These are phyloP conservation scores for Cercospora berteroae DNA, from an alignment of 2,329 filamentous ascomycete genomes.

Conservation along the genomic window DNA sequence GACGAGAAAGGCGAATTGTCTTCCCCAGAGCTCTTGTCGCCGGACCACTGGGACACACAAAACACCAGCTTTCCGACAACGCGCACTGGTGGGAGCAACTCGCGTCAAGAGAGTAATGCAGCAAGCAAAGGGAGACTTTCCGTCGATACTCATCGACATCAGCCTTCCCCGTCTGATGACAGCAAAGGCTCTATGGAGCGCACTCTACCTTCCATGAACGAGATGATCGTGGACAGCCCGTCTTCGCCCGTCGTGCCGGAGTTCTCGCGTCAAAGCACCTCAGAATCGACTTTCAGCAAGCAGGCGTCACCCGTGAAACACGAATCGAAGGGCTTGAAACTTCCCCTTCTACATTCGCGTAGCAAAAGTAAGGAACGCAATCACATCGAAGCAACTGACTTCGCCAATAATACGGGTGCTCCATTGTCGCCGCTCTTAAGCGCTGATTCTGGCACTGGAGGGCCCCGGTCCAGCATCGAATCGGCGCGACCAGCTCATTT, in stretches of 20 bases:
- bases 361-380: constrained; percentile 39
- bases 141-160: constrained; percentile 21
- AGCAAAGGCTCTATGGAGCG: constrained; percentile 23
- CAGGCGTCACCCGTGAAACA: constrained; percentile 30
- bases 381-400: constrained; percentile 35
- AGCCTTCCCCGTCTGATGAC: constrained; percentile 27
- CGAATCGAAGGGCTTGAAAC: constrained; percentile 37
- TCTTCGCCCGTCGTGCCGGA: constrained; percentile 20
- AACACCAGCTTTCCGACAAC: constrained; percentile 27
- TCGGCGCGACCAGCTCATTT: constrained; percentile 39
- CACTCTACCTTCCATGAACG: constrained; percentile 18
- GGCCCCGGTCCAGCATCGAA: constrained; percentile 35
- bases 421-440: constrained; percentile 21
- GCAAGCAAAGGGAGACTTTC: constrained; percentile 25
- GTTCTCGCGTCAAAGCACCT: constrained; percentile 10
- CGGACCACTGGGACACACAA: constrained; percentile 41
- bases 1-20: constrained; percentile 41
- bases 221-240: constrained; percentile 16
- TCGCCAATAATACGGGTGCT: constrained; percentile 24
- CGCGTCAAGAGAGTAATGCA: constrained; percentile 9
- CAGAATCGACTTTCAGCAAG: constrained; percentile 11
- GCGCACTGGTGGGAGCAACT: constrained; percentile 7
- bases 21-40: constrained; percentile 42
- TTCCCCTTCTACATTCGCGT: constrained; percentile 42
- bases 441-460: constrained; percentile 12